These are phyloP conservation scores for Pythium oligandrum DNA, from an alignment of 352 stramenopile species.

Conservation along the genomic window DNA sequence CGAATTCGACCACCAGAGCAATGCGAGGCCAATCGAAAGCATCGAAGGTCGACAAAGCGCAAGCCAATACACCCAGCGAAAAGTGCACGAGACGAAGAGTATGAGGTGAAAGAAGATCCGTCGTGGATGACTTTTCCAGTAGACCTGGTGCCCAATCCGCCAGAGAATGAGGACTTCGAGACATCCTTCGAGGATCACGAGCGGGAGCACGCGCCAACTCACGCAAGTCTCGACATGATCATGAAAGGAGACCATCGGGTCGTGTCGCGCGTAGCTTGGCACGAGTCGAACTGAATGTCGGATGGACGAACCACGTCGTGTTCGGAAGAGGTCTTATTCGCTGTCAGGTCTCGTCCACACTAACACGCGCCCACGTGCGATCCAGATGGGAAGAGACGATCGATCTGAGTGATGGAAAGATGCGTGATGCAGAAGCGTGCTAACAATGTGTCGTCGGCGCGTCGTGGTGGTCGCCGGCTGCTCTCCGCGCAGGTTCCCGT, in stretches of 20 bases:
- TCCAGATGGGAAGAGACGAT: too few species aligned
- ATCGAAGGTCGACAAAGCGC: constrained; percentile 13
- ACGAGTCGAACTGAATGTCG: too few species aligned
- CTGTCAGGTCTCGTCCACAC: too few species aligned
- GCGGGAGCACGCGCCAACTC: constrained; percentile 41
- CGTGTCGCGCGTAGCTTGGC: too few species aligned
- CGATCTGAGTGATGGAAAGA: too few species aligned
- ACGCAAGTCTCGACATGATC: constrained; percentile 25
- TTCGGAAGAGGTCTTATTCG: too few species aligned
- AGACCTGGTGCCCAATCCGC: constrained; percentile 54
- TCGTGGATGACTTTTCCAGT: constrained; percentile 52
- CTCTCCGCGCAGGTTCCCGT: too few species aligned
- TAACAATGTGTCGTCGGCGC: too few species aligned
- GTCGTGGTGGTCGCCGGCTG: too few species aligned
- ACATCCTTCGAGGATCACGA: constrained; percentile 38
- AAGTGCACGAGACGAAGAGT: constrained; percentile 10
- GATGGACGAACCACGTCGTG: too few species aligned
- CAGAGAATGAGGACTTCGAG: constrained; percentile 41
- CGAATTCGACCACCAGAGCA: constrained; percentile 58
- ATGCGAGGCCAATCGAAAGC: constrained; percentile 31
- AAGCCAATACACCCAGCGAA: constrained; percentile 17
- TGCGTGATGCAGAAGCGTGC: too few species aligned
- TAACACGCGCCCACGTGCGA: too few species aligned
- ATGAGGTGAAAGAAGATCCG: constrained; percentile 59
- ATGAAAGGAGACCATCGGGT: neutral